These are phyloP conservation scores for Cytospora piceae DNA, from an alignment of 2,329 filamentous ascomycete species.

Conservation along the genomic window DNA sequence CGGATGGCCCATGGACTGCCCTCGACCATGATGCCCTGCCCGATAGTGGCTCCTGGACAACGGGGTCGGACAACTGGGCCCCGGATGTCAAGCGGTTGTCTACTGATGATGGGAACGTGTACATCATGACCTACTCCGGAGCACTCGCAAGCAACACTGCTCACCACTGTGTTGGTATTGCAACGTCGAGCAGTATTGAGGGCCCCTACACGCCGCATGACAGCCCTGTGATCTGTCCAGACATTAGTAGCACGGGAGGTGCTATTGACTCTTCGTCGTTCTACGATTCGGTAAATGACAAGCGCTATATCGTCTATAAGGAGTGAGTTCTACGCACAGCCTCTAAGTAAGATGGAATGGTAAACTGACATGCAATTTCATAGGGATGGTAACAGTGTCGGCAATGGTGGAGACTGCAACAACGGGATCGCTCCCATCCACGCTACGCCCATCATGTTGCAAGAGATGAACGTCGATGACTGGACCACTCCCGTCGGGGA, in stretches of 20 bases:
- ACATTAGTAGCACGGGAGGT: conserved; percentile 53
- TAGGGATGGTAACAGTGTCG: conserved; percentile 63
- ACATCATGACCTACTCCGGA: conserved; percentile 64
- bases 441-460: conserved; percentile 60
- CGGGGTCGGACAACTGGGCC: conserved; percentile 60
- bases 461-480: conserved; percentile 53
- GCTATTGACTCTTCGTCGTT: conserved; percentile 67
- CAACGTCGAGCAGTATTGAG: conserved; percentile 48
- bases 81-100: conserved; percentile 59
- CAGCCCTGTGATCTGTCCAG: conserved; percentile 56
- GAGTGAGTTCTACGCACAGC: conserved; percentile 12
- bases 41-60: conserved; percentile 56
- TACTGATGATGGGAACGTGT: conserved; percentile 45
- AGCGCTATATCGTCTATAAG: conserved; percentile 66
- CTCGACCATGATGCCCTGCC: conserved; percentile 58
- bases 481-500: conserved; percentile 57
- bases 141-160: conserved; percentile 43
- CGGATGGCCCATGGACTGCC: conserved; percentile 51
- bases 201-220: conserved; percentile 58
- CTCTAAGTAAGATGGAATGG: not conserved
- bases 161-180: conserved; percentile 63
- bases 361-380: not conserved
- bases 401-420: conserved; percentile 47
- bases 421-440: conserved; percentile 48
- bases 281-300: conserved; percentile 54